A percentile compares a stretch with the other conserved stretches of the same genome.
Conservation (phyloP, 1,139 yeast genomes). For the Petasospora rhodanensis region DNA sequence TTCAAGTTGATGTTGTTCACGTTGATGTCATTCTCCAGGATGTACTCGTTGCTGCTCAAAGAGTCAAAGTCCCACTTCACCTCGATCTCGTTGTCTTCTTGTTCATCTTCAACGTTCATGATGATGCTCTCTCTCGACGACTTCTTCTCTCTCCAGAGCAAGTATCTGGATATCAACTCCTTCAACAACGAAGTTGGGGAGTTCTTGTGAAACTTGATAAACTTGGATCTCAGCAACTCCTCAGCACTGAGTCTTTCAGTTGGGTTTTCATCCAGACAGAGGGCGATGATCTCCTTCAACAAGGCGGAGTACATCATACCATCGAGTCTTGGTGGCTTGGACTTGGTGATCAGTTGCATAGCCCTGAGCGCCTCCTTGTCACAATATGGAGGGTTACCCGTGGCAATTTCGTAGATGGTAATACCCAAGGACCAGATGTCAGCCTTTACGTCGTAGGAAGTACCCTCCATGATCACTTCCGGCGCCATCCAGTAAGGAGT, state of each 20-base stretch:
- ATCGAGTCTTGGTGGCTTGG: conserved; percentile 91
- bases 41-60: conserved; percentile 64
- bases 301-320: conserved; percentile 76
- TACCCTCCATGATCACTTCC: conserved; percentile 93
- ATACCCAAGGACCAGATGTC: conserved; percentile 95
- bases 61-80: conserved; percentile 91
- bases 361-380: conserved; percentile 95
- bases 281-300: conserved; percentile 83
- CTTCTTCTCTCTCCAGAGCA: conserved; percentile 70
- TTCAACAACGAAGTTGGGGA: conserved; percentile 58
- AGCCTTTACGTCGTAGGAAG: conserved; percentile 76
- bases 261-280: conserved; percentile 91
- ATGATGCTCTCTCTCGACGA: conserved; percentile 44
- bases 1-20: conserved; percentile 37
- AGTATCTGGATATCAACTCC: conserved; percentile 77
- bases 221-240: conserved; percentile 69
- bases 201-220: conserved; percentile 58
- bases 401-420: conserved; percentile 88
- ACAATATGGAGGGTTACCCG: conserved; percentile 96
- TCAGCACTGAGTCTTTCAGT: conserved; percentile 86
- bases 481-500: conserved; percentile 99
- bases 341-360: conserved; percentile 87
- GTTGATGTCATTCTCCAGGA: conserved; percentile 60
- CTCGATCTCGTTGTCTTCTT: conserved; percentile 38
- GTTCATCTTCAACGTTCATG: conserved; percentile 30